Evolutionary conservation across 2,329 filamentous ascomycete genomes (phyloP).

Genomic region (Diaporthe longicolla): DNA sequence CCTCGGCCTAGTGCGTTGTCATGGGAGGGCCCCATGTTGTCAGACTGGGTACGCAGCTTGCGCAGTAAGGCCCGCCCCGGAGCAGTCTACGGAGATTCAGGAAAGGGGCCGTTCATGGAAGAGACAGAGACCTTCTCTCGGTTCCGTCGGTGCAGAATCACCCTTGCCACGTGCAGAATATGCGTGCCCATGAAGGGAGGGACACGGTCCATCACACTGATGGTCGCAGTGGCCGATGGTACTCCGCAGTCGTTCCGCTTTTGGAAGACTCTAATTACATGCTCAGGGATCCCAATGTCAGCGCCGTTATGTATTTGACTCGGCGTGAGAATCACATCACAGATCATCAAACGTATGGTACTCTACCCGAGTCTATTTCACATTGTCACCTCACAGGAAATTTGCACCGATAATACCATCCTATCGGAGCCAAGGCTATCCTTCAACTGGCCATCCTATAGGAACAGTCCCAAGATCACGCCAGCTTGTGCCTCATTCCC

Average conservation of each 20-base stretch:
- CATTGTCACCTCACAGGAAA: constrained; percentile 9
- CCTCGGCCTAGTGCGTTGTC: constrained; percentile 3
- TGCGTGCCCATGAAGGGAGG: not conserved
- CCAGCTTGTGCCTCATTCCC: not conserved
- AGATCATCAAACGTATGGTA: constrained; percentile 12
- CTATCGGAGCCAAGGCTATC: constrained; percentile 22
- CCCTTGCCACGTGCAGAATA: constrained; percentile 14
- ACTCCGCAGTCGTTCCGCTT: not conserved
- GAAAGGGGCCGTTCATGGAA: constrained; percentile 18
- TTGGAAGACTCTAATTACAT: constrained; percentile 21
- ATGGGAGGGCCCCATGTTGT: constrained; percentile 14
- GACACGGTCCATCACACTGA: constrained; percentile 5
- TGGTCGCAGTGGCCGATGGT: constrained; percentile 8
- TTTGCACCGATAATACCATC: not conserved
- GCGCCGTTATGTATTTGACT: not conserved
- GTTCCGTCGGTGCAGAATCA: not conserved
- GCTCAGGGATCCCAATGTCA: constrained; percentile 17
- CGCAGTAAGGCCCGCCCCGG: not conserved
- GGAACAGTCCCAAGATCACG: constrained; percentile 4
- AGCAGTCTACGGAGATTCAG: constrained; percentile 16
- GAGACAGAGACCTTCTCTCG: not conserved
- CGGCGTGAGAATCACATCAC: not conserved
- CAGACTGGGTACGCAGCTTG: not conserved
- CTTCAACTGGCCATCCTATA: constrained; percentile 8
- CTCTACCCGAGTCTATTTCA: constrained; percentile 9